Percentiles rank a stretch among this genome's conserved stretches.
Conservation (phyloP, 257 asterid species). For the Catharanthus roseus region DNA sequence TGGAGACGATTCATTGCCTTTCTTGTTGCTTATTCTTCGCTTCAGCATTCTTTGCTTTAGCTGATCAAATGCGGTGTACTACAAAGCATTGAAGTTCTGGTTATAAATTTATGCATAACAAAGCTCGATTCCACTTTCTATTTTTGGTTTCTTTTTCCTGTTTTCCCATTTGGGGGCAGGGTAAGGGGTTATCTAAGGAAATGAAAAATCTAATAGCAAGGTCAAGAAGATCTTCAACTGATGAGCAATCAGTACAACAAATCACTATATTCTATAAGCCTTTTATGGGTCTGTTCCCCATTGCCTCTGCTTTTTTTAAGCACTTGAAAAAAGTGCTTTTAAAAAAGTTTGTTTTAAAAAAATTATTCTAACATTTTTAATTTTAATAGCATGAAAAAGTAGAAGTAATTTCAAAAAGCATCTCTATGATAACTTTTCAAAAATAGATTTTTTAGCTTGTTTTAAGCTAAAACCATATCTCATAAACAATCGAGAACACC, state of each 20-base stretch:
- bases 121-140: neutral
- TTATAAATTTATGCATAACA: constrained; percentile 18
- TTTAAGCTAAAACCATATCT: no score
- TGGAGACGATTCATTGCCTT: constrained; percentile 36
- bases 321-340: no score
- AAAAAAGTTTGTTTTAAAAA: no score
- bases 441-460: no score
- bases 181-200: neutral
- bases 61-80: constrained; percentile 93
- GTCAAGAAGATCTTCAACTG: neutral
- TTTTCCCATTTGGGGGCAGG: neutral
- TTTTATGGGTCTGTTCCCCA: no score
- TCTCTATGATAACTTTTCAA: no score
- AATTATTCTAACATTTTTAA: no score
- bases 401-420: no score
- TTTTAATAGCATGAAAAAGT: no score
- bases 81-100: constrained; percentile 22
- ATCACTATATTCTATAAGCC: neutral
- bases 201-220: neutral
- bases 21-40: constrained; percentile 32
- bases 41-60: constrained; percentile 56
- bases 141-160: no score
- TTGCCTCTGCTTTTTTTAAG: no score
- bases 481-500: no score
- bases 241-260: neutral